Evolutionary conservation across 441 rosid species (phyloP).

Genomic region (Hura crepitans): DNA sequence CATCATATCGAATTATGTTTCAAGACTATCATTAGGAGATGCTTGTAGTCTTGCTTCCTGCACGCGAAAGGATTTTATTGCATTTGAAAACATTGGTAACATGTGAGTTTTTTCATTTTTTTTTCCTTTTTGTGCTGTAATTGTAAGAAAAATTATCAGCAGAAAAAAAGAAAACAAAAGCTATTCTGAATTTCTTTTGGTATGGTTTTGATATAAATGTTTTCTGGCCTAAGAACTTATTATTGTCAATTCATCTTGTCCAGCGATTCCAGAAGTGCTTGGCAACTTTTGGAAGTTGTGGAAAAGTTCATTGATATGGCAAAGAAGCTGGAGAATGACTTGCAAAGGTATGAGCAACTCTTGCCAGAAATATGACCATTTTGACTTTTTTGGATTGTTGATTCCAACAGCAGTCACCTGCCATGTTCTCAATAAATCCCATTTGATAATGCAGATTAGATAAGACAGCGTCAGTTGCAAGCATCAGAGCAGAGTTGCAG

Average conservation of each 20-base stretch:
- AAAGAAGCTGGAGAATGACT: slow-evolving; percentile 51
- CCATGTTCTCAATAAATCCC: background rate
- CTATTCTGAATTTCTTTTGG: background rate
- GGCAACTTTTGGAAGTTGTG: slow-evolving; percentile 29
- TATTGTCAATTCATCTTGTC: slow-evolving; percentile 14
- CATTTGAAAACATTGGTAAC: slow-evolving; percentile 25
- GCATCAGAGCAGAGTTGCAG: slow-evolving; percentile 63
- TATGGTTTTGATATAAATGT: background rate
- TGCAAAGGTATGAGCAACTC: slow-evolving; percentile 43
- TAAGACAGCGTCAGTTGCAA: slow-evolving; percentile 50
- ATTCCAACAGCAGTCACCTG: background rate
- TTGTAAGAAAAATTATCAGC: background rate
- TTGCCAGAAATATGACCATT: background rate
- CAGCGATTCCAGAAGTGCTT: slow-evolving; percentile 37
- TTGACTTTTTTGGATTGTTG: background rate
- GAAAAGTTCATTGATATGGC: slow-evolving; percentile 50
- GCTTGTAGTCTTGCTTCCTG: slow-evolving; percentile 44
- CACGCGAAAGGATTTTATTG: slow-evolving; percentile 24
- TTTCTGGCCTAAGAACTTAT: background rate
- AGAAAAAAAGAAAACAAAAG: background rate
- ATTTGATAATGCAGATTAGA: slow-evolving; percentile 54
- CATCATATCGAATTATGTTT: slow-evolving; percentile 41
- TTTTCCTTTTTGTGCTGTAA: slow-evolving; percentile 9
- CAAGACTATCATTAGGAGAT: slow-evolving; percentile 64
- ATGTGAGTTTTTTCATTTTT: slow-evolving; percentile 36